Conservation (phyloP, 192 early-diverging fungal species). For the Coemansia sp. region DNA sequence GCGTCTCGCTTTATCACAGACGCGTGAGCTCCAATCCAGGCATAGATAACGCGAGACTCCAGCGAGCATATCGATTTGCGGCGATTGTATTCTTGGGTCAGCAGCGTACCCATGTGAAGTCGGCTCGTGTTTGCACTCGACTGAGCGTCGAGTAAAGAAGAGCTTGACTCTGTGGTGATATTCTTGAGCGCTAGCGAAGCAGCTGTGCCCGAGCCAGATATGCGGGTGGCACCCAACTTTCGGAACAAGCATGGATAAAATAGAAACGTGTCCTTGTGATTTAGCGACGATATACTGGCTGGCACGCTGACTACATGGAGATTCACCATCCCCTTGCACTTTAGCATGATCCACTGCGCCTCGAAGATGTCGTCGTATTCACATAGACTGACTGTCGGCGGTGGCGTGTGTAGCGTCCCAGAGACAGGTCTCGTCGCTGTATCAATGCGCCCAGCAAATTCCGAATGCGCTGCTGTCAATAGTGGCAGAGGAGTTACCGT, state of each 20-base stretch:
- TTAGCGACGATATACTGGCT: slow-evolving; percentile 33
- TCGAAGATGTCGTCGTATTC: slow-evolving; percentile 19
- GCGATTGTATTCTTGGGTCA: slow-evolving; percentile 38
- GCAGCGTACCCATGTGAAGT: slow-evolving; percentile 12
- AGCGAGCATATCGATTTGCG: slow-evolving; percentile 45
- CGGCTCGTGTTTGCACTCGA: slow-evolving; percentile 7
- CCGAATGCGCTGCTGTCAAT: not conserved
- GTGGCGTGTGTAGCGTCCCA: not conserved
- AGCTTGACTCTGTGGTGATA: not conserved
- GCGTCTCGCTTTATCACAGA: slow-evolving; percentile 55
- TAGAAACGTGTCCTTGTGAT: slow-evolving; percentile 54
- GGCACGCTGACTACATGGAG: slow-evolving; percentile 53
- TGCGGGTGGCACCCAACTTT: not conserved
- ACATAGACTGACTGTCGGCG: not conserved
- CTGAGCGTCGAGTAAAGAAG: not conserved
- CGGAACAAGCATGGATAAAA: slow-evolving; percentile 50
- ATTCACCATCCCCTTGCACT: slow-evolving; percentile 51
- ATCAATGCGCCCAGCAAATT: not conserved
- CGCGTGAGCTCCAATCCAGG: slow-evolving; percentile 50
- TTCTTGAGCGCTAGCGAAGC: not conserved
- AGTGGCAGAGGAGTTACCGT: not conserved
- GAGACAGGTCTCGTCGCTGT: not conserved
- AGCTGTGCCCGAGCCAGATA: not conserved
- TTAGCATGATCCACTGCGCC: slow-evolving; percentile 49
- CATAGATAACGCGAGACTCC: slow-evolving; percentile 43